Conservation (phyloP, 2,329 filamentous ascomycete genomes). For the Neurospora sp. region DNA sequence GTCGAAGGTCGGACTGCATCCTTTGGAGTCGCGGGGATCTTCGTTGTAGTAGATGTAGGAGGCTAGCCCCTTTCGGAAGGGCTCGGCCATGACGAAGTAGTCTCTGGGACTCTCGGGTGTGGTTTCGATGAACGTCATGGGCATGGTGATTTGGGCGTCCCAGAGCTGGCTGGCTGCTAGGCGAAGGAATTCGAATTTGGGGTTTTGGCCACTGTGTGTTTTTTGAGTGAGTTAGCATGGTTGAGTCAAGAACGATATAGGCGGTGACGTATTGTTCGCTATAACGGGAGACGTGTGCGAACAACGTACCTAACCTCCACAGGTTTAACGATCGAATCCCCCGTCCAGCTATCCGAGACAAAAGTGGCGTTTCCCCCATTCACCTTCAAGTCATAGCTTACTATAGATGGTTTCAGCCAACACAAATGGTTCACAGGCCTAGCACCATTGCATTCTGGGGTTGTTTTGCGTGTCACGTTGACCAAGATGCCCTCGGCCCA, state of each 20-base stretch:
- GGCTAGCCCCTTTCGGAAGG: not conserved
- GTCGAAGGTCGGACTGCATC: not conserved
- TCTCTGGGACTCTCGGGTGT: not conserved
- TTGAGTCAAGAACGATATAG: not conserved
- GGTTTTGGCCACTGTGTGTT: not conserved
- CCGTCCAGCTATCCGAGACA: not conserved
- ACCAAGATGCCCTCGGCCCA: not conserved
- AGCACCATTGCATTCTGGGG: not conserved
- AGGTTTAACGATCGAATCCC: not conserved
- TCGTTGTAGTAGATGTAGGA: not conserved
- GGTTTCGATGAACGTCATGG: not conserved
- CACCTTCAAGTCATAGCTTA: not conserved
- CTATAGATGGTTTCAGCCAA: not conserved
- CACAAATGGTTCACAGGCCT: not conserved
- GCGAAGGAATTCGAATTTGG: not conserved
- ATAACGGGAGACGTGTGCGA: not conserved
- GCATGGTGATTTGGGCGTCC: not conserved
- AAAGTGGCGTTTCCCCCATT: not conserved
- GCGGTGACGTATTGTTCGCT: not conserved
- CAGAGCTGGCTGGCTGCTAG: not conserved
- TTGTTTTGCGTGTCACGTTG: not conserved
- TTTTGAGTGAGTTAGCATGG: not conserved
- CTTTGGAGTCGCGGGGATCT: not conserved
- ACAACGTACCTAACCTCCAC: not conserved
- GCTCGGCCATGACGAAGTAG: not conserved